Conservation (phyloP, 208 protist species). For the Trypanosoma rangeli region DNA sequence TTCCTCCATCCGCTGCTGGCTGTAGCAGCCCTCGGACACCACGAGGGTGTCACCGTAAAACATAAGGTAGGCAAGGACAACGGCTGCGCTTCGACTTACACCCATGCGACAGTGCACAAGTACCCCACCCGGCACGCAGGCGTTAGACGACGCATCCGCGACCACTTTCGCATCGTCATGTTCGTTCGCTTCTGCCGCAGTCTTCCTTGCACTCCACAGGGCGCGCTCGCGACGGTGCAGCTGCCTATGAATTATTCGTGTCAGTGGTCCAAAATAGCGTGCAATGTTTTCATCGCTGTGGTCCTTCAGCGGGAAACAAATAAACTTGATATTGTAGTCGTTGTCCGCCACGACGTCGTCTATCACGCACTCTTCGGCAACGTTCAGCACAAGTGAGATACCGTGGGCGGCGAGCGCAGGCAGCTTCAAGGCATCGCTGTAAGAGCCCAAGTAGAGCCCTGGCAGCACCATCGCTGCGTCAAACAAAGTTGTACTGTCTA, state of each 20-base stretch:
- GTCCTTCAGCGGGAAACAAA: conserved; percentile 59
- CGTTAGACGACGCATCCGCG: background rate
- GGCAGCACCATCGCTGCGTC: conserved; percentile 61
- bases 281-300: conserved; percentile 71
- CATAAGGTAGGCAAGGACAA: conserved; percentile 82
- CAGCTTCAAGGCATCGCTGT: conserved; percentile 43
- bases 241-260: conserved; percentile 70
- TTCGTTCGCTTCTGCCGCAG: background rate
- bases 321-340: conserved; percentile 44
- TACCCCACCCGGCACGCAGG: conserved; percentile 44
- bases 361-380: conserved; percentile 56
- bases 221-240: conserved; percentile 56
- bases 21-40: background rate
- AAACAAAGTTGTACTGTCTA: conserved; percentile 19
- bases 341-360: conserved; percentile 41
- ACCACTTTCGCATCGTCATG: background rate
- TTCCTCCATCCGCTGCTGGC: background rate
- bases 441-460: conserved; percentile 63
- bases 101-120: conserved; percentile 86
- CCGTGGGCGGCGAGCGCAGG: conserved; percentile 34
- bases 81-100: conserved; percentile 74
- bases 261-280: conserved; percentile 55
- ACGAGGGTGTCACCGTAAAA: conserved; percentile 58
- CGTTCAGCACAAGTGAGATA: conserved; percentile 77
- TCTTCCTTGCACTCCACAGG: background rate